Base-by-base conservation (phyloP, 352 stramenopile genomes). In the Pythium volutum region DNA sequence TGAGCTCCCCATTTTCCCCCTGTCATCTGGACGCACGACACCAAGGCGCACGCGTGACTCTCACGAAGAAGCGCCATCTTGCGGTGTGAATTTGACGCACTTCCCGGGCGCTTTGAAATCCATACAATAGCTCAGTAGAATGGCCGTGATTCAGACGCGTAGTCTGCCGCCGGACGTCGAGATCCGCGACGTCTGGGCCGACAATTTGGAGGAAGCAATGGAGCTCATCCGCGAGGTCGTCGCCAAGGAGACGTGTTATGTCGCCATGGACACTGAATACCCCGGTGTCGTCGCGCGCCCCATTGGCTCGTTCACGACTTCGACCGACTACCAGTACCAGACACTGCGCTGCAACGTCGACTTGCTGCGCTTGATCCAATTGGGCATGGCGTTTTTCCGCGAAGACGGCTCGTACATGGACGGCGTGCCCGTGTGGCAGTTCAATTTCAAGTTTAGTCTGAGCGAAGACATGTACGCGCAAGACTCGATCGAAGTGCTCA, bases 181-280 rank as follows among this genome's bases (percentile, higher is more conserved):
- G 78, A 98, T 98, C 68, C 80, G 92, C 49, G 89, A 98, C 61
- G 94, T 98, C 14, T 98, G 95, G 92, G 78, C 82, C 7, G 75
- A 77, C 8, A 98, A 97, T 68, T 59, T 98, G n/a, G 93, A 98
- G 16, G 80, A 97, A 51, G 84, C 96, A 56, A 99, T 99, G 97
- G 91, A 89, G 47, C 69, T 83, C 26, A 99, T 99, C 62, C 89
- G 97, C 26, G 82, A 98, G 53, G 77, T 99, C 20, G 93, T 99
- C 55, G 88, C 97, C 56, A 92, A 88, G 45, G 97, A 98, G 70
- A 97, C 90, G 41, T 98, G 92, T 45, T 99, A 98, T 77, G 93
- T 99, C 36, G 97, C 97, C 26, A 99, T 99, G 97, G 97, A 99
- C 77, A 99, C 97, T 5, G 97, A 99, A 84, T 99, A 99, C 77